Evolutionary conservation across 2,329 filamentous ascomycete species (phyloP).

Genomic region (Basipetospora chlamydospora): DNA sequence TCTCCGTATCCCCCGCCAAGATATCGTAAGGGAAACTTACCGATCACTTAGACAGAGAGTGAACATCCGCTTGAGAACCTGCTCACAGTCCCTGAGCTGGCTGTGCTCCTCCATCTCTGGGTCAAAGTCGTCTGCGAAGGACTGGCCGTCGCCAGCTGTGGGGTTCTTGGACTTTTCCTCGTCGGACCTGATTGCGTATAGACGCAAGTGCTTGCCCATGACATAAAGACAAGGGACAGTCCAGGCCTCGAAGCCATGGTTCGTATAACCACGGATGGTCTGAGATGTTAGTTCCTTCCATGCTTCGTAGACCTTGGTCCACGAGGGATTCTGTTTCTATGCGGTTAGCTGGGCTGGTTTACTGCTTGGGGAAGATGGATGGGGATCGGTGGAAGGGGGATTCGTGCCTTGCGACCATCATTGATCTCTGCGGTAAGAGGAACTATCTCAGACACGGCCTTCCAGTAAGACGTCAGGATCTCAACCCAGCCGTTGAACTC

Average conservation of each 20-base stretch:
- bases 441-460: constrained; percentile 59
- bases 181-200: constrained; percentile 86
- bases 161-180: constrained; percentile 38
- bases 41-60: constrained; percentile 79
- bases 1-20: neutral
- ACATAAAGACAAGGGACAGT: constrained; percentile 83
- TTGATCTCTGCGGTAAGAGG: constrained; percentile 40
- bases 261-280: constrained; percentile 70
- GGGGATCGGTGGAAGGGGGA: no score
- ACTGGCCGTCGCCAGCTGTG: constrained; percentile 21
- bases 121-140: constrained; percentile 70
- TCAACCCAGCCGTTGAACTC: constrained; percentile 77
- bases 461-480: constrained; percentile 74
- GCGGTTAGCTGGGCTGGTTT: neutral
- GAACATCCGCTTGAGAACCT: constrained; percentile 85
- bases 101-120: constrained; percentile 63
- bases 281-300: constrained; percentile 76
- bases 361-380: no score
- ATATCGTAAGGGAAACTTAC: constrained; percentile 29
- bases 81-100: constrained; percentile 78
- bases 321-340: constrained; percentile 36
- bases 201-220: constrained; percentile 69
- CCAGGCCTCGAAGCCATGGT: constrained; percentile 68
- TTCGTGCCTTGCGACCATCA: constrained; percentile 16
- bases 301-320: constrained; percentile 68